Percentiles rank a stretch among this genome's conserved stretches.
These are phyloP conservation scores for Leishmania aethiopica DNA, from an alignment of 208 protist genomes.

Conservation along the genomic window DNA sequence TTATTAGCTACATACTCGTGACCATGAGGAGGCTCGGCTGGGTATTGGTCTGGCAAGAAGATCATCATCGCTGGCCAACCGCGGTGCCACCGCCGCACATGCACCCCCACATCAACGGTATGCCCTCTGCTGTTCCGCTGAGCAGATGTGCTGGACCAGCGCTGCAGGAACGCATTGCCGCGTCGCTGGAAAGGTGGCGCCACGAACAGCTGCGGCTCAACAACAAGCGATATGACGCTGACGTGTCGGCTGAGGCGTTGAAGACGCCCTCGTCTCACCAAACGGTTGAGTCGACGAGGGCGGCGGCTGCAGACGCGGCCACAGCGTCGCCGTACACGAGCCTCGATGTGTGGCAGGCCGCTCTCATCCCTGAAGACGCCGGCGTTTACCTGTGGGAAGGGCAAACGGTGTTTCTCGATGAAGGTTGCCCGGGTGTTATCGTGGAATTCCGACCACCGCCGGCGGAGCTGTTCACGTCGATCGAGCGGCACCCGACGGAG, in stretches of 20 bases:
- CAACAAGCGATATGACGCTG: conserved; percentile 18
- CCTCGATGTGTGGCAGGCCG: conserved; percentile 45
- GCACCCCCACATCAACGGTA: not conserved
- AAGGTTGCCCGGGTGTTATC: conserved; percentile 33
- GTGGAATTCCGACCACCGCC: conserved; percentile 40
- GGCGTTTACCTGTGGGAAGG: conserved; percentile 41
- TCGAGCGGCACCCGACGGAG: conserved; percentile 13
- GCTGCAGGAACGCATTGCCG: conserved; percentile 2
- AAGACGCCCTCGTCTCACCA: not conserved
- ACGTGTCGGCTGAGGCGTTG: not conserved
- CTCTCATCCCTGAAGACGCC: conserved; percentile 18
- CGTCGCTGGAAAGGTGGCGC: conserved; percentile 24
- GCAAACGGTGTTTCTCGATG: conserved; percentile 27
- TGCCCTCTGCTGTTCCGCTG: not conserved
- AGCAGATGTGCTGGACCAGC: not conserved
- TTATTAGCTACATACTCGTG: not conserved
- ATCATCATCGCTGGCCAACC: conserved; percentile 39
- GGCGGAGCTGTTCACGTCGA: conserved; percentile 21
- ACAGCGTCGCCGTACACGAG: conserved; percentile 19
- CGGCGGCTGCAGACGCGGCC: not conserved
- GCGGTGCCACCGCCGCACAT: conserved; percentile 24
- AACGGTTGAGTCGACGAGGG: not conserved
- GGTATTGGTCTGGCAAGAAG: conserved; percentile 48
- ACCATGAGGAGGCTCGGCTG: conserved; percentile 28
- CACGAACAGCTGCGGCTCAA: conserved; percentile 4